Evolutionary conservation across 2,329 filamentous ascomycete genomes (phyloP).

Genomic region (Amauroascus niger): DNA sequence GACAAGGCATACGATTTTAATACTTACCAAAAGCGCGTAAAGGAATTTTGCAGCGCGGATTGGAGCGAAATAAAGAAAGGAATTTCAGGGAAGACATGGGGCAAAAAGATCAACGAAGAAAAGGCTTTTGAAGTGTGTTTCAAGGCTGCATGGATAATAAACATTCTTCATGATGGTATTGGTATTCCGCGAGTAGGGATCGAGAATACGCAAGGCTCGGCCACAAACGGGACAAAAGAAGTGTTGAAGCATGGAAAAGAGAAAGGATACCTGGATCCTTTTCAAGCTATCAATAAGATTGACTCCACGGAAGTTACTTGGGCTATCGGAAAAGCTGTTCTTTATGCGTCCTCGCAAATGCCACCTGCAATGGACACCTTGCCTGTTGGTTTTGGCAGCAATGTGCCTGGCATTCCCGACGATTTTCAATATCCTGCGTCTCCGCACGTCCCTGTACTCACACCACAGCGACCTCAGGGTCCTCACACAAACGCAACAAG

Average conservation of each 20-base stretch:
- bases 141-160: constrained; percentile 97
- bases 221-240: constrained; percentile 63
- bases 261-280: constrained; percentile 70
- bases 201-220: constrained; percentile 49
- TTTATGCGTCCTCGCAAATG: constrained; percentile 86
- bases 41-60: constrained; percentile 71
- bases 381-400: constrained; percentile 89
- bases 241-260: constrained; percentile 58
- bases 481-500: constrained; percentile 24
- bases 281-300: constrained; percentile 89
- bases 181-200: constrained; percentile 78
- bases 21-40: constrained; percentile 76
- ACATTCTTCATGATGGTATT: constrained; percentile 89
- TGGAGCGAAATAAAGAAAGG: constrained; percentile 68
- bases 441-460: constrained; percentile 28
- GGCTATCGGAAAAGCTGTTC: constrained; percentile 92
- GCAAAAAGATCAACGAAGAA: constrained; percentile 61
- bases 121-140: constrained; percentile 86
- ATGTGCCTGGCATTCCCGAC: constrained; percentile 54
- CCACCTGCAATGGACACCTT: constrained; percentile 53
- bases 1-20: constrained; percentile 78
- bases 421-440: constrained; percentile 71
- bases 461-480: constrained; percentile 17
- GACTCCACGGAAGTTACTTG: constrained; percentile 87
- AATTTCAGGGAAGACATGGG: constrained; percentile 57